Base-by-base conservation (phyloP, 495 filamentous ascomycete species). In the Tetracladium marchalianum region DNA sequence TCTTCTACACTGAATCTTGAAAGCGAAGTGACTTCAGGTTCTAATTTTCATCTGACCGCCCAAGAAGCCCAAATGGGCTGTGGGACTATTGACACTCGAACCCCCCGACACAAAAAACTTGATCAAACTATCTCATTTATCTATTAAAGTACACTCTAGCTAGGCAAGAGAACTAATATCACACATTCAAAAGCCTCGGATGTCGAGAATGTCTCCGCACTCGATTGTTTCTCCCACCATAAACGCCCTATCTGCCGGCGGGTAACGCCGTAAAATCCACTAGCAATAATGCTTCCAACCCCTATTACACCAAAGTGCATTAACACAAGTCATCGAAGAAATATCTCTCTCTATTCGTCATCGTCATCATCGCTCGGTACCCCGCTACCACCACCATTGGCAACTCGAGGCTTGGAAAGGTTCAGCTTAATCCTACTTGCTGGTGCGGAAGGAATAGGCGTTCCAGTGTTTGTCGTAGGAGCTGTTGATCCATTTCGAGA, bases 391-490 rank as follows among this genome's bases (percentile, higher is more conserved):
- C 53, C 57, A 37, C 57, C 57, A 52, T 60, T 60, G 33, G 51
- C 51, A 35, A 53, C 47, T 15, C 47, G 47, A 18, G 53, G 49
- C 24, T 42, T 46, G 39, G 56, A 56, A 31, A 56, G 50, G 4
- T 39, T 60, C 22, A 60, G 54, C 40, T 57, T 60, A 36, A 60
- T 19, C 41, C 57, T 60, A 7, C 46, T 41, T 19, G 31, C 36
- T 4, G 56, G 15, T n/a, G 38, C 31, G 37, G 69, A 64, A 35
- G 80, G 74, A 59, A 82, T 66, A 4, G 87, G 86, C 6, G 87
- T 92, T 24, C 82, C 83, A 10, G 75, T 72, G 11, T 73, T 79
- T 0, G 82, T 81, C 15, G 79, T 77, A 11, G 77, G 77, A 6
- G 78, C 76, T 12, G 73, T 81, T 6, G 83, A 84, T 31, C 81